Evolutionary conservation across 2,329 filamentous ascomycete species (phyloP), one percentile per base, ranked within the genome.

Genomic region (Botryosphaeria dothidea): DNA sequence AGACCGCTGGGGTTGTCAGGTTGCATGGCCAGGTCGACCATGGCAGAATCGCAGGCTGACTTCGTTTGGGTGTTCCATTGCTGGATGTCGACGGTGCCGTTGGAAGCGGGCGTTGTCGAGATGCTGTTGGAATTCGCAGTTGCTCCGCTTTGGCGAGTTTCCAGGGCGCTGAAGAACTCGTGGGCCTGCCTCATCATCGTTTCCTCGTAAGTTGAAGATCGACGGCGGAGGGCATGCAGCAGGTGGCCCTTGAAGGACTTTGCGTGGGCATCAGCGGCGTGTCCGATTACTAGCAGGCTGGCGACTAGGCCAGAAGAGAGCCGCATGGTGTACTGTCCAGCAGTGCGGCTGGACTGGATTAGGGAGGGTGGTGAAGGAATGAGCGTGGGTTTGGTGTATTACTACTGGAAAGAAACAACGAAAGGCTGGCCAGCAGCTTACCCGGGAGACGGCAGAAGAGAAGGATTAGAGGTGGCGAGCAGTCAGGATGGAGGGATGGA

Each of bases 1-100:
- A 92, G 86, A 58, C 92, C 92, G 9, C 90, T 90, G 4, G 90
- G 90, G 69, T 93, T 94, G 25, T 85, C 84, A 46, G 88, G 85
- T 66, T 83, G 80, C 11, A 78, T 79, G 15, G 81, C 80, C 56
- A 92, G 81, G 27, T 78, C 74, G 2, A 77, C 74, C 19, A 95
- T 81, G 8, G 85, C 83, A 23, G 78, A 71, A 49, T 78, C 79
- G 76, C 92, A 95, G 23, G 88, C 88, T 11, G 78, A 64, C 60
- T 72, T 69, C n/a, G 78, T 79, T 51, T 78, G 67, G 23, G 69
- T 70, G 61, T 78, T 73, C 77, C 77, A 79, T 66, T 74, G 69
- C 1, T 70, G 68, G 13, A 41, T n/a, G 51, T 48, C 31, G 41
- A 45, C 23, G 41, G 64, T 45, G 51, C 36, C 52, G 36, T 57